These are phyloP conservation scores for Xylaria flabelliformis DNA, from an alignment of 495 filamentous ascomycete genomes.

Conservation along the genomic window DNA sequence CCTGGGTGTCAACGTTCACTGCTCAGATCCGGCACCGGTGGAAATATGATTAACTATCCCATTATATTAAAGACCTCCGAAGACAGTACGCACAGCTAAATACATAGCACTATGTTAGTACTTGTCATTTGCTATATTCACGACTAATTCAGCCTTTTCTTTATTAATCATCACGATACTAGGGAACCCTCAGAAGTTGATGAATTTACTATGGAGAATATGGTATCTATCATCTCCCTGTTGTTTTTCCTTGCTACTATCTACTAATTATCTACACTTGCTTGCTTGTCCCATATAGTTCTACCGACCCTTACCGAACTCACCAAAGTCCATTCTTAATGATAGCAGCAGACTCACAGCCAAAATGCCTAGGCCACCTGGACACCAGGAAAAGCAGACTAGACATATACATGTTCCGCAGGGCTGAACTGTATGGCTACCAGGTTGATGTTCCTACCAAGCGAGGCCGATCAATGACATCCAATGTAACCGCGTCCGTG, in stretches of 20 bases:
- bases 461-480: neutral
- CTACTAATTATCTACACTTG: neutral
- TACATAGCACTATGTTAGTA: no score
- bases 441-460: constrained; percentile 10
- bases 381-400: neutral
- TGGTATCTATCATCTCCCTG: neutral
- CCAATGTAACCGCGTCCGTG: neutral
- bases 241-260: neutral
- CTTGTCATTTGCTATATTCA: neutral
- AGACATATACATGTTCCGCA: constrained; percentile 13
- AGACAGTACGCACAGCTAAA: neutral
- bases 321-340: neutral
- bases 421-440: constrained; percentile 15
- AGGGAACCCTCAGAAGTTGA: neutral
- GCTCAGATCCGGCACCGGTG: neutral
- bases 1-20: constrained; percentile 1
- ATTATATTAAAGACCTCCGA: neutral
- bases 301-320: neutral
- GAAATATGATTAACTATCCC: neutral
- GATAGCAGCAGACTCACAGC: neutral
- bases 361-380: neutral
- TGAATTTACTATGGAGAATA: neutral
- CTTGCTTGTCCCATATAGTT: neutral
- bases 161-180: neutral
- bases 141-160: neutral